phyloP scores from a whole-genome alignment of 495 filamentous ascomycete genomes.

The Wilcoxina mikolae region DNA sequence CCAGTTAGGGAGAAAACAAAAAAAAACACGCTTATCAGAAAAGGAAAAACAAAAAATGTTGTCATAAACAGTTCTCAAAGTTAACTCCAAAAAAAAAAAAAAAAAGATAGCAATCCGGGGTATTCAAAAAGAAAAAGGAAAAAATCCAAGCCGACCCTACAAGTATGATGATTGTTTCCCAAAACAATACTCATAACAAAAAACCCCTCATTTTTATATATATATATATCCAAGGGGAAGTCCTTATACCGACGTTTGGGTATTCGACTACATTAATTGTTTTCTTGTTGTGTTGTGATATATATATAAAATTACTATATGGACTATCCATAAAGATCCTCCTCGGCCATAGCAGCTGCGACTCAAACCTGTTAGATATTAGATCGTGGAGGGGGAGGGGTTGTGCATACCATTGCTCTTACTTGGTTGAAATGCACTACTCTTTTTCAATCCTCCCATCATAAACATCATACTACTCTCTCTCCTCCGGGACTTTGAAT shows the following conservation, averaged over 20 bases:
- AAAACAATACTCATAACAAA: too few relatives aligned
- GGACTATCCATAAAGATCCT: constrained; percentile 2
- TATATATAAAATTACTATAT: too few relatives aligned
- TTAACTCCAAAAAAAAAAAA: constrained; percentile 13
- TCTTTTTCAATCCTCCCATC: constrained; percentile 30
- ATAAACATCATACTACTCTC: constrained; percentile 49
- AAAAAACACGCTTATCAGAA: not conserved
- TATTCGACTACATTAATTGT: too few relatives aligned
- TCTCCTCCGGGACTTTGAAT: constrained; percentile 39
- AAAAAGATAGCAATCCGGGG: constrained; percentile 6
- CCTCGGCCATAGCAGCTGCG: constrained; percentile 2
- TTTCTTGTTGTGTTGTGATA: too few relatives aligned
- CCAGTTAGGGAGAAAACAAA: constrained; percentile 1
- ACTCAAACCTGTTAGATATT: not conserved
- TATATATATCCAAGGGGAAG: too few relatives aligned
- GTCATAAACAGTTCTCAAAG: too few relatives aligned
- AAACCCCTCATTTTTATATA: too few relatives aligned
- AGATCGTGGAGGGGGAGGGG: not conserved
- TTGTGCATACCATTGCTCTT: constrained; percentile 12
- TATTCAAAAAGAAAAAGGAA: constrained; percentile 5
- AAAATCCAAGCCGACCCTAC: not conserved
- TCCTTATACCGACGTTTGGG: too few relatives aligned
- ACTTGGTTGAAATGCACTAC: constrained; percentile 10
- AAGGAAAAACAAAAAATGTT: constrained; percentile 6
- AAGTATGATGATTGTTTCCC: too few relatives aligned